Evolutionary conservation across 23 red algal species (phyloP).

Genomic region (Gracilariopsis chorda): DNA sequence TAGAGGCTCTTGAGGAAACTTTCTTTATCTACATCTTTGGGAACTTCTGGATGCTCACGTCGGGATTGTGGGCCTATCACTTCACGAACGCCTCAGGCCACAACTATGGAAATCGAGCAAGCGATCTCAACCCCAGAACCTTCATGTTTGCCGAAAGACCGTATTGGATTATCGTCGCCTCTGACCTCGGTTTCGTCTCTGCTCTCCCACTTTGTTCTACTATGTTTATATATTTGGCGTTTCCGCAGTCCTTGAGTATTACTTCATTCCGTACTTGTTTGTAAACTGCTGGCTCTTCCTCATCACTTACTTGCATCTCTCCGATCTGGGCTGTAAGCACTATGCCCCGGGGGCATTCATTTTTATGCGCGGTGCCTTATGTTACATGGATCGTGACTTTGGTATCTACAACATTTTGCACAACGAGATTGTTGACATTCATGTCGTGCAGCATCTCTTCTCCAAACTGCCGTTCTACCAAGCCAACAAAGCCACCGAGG

Average conservation of each 20-base stretch:
- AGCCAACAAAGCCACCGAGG: slow-evolving; percentile 73
- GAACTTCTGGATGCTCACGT: slow-evolving; percentile 64
- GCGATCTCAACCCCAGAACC: slow-evolving; percentile 77
- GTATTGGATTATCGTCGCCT: slow-evolving; percentile 74
- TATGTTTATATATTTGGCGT: slow-evolving; percentile 35
- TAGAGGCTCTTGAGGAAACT: slow-evolving; percentile 61
- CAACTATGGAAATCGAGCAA: slow-evolving; percentile 51
- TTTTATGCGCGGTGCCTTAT: slow-evolving; percentile 80
- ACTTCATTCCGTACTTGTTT: slow-evolving; percentile 90
- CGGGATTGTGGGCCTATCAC: slow-evolving; percentile 91
- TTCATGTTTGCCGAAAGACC: slow-evolving; percentile 52
- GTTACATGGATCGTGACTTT: slow-evolving; percentile 82
- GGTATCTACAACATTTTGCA: slow-evolving; percentile 82
- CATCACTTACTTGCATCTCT: slow-evolving; percentile 93
- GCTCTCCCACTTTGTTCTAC: slow-evolving; percentile 29
- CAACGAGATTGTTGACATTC: slow-evolving; percentile 84
- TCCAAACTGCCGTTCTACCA: slow-evolving; percentile 89
- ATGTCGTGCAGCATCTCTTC: slow-evolving; percentile 95
- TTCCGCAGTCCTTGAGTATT: slow-evolving; percentile 50
- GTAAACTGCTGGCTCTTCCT: slow-evolving; percentile 93
- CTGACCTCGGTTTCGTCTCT: slow-evolving; percentile 68
- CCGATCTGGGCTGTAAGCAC: slow-evolving; percentile 79
- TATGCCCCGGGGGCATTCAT: slow-evolving; percentile 74
- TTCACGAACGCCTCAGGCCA: slow-evolving; percentile 53
- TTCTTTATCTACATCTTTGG: slow-evolving; percentile 49